A percentile compares a stretch with the other conserved stretches of the same genome.
Conservation (phyloP, 2,329 filamentous ascomycete species). For the Aspergillus pseudoglaucus region DNA sequence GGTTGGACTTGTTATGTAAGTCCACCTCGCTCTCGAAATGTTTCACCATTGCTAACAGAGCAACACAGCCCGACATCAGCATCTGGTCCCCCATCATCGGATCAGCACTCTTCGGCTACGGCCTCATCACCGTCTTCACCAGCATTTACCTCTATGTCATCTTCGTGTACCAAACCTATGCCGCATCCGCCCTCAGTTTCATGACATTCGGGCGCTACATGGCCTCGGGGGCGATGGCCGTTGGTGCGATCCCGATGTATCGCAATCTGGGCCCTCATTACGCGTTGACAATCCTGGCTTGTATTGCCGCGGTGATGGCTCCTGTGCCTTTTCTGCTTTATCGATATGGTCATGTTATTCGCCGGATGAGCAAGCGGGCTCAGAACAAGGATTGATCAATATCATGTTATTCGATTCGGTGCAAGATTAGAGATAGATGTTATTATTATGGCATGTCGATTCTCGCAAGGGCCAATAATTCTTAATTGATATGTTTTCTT, state of each 20-base stretch:
- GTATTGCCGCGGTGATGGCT: neutral
- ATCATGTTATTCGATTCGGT: neutral
- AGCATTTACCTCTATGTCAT: slow-evolving; percentile 52
- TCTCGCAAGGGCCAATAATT: too few relatives aligned
- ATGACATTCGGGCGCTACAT: slow-evolving; percentile 37
- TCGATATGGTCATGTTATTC: neutral
- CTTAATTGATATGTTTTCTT: too few relatives aligned
- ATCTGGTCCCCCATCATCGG: slow-evolving; percentile 47
- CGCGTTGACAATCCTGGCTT: slow-evolving; percentile 34
- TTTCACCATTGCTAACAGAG: neutral
- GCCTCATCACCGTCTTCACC: slow-evolving; percentile 44
- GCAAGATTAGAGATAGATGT: neutral
- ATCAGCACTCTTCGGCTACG: slow-evolving; percentile 47
- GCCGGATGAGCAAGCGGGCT: neutral
- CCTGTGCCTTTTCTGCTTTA: slow-evolving; percentile 1
- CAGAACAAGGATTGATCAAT: neutral
- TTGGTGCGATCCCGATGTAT: slow-evolving; percentile 30
- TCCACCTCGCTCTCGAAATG: neutral
- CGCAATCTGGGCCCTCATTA: slow-evolving; percentile 34
- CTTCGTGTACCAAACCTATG: slow-evolving; percentile 48
- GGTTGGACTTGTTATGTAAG: slow-evolving; percentile 42
- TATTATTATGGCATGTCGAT: too few relatives aligned
- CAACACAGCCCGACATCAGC: slow-evolving; percentile 31
- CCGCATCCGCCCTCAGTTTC: slow-evolving; percentile 42
- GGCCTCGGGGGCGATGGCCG: slow-evolving; percentile 29